A percentile compares a stretch with the other conserved stretches of the same genome.
phyloP scores from a whole-genome alignment of 2,329 filamentous ascomycete genomes.

The Sclerotinia minor region DNA sequence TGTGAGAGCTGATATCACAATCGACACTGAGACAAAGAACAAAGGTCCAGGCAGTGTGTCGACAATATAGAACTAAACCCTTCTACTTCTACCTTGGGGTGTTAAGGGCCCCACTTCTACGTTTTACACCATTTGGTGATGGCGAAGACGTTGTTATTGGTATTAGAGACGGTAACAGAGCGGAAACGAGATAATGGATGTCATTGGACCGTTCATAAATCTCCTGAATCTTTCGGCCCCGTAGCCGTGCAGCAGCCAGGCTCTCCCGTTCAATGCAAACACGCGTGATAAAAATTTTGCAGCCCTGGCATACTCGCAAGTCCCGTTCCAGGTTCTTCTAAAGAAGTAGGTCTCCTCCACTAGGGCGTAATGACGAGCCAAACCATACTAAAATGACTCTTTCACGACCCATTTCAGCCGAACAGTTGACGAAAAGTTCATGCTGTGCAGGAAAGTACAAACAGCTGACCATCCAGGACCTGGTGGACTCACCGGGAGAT shows the following conservation, averaged over 20 bases:
- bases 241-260: constrained; percentile 21
- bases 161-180: constrained; percentile 48
- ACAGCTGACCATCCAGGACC: too few species aligned
- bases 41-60: constrained; percentile 35
- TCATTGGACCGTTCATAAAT: constrained; percentile 32
- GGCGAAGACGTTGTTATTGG: constrained; percentile 49
- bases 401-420: too few species aligned
- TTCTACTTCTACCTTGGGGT: constrained; percentile 51
- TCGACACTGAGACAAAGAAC: constrained; percentile 32
- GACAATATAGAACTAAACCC: constrained; percentile 39
- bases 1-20: constrained; percentile 27
- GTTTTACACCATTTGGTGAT: constrained; percentile 36
- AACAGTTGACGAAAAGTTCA: too few species aligned
- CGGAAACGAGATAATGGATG: constrained; percentile 38
- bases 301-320: constrained; percentile 46
- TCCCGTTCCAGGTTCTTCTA: constrained; percentile 54
- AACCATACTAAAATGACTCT: too few species aligned
- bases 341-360: not conserved
- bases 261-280: constrained; percentile 34
- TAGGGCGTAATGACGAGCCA: too few species aligned
- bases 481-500: too few species aligned
- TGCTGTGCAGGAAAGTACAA: too few species aligned
- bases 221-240: constrained; percentile 30
- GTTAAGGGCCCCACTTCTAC: constrained; percentile 44
- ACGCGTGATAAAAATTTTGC: constrained; percentile 38